phyloP scores from a whole-genome alignment of 495 filamentous ascomycete species.

The Rusavskia elegans region DNA sequence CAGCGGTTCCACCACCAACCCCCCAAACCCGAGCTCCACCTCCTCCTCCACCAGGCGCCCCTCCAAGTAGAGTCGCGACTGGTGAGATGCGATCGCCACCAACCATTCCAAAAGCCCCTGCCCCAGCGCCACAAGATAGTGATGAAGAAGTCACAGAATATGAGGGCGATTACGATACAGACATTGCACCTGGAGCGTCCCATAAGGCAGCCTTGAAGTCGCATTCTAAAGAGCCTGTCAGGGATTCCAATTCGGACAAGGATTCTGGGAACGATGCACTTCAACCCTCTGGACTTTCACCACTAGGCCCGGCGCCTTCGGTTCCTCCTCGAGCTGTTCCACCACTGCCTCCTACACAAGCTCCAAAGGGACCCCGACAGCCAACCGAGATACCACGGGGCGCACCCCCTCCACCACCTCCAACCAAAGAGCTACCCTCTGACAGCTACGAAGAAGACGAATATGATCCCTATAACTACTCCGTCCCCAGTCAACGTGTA shows the following conservation, averaged over 20 bases:
- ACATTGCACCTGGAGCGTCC: slow-evolving; percentile 77
- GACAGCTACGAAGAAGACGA: slow-evolving; percentile 54
- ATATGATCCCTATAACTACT: slow-evolving; percentile 42
- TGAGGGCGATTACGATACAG: slow-evolving; percentile 95
- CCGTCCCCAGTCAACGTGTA: slow-evolving; percentile 18
- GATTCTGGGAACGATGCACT: slow-evolving; percentile 34
- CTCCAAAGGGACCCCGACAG: slow-evolving; percentile 28
- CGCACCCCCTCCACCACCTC: slow-evolving; percentile 51
- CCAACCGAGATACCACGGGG: slow-evolving; percentile 59
- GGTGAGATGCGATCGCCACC: slow-evolving; percentile 31
- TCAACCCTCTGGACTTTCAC: slow-evolving; percentile 31
- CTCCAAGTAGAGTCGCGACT: slow-evolving; percentile 44
- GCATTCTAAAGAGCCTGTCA: slow-evolving; percentile 61
- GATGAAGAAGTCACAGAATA: slow-evolving; percentile 85
- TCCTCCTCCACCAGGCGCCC: slow-evolving; percentile 51
- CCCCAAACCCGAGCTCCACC: slow-evolving; percentile 54
- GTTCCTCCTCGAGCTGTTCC: slow-evolving; percentile 34
- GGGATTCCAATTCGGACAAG: slow-evolving; percentile 35
- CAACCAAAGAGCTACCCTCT: slow-evolving; percentile 27
- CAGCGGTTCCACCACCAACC: slow-evolving; percentile 30
- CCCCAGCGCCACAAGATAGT: slow-evolving; percentile 39
- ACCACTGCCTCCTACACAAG: slow-evolving; percentile 36
- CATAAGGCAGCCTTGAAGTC: slow-evolving; percentile 84
- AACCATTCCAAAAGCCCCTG: slow-evolving; percentile 17
- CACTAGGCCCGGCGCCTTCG: slow-evolving; percentile 40